Evolutionary conservation across 257 asterid genomes (phyloP), one percentile per base, ranked within the genome.

Genomic region (Przewalskia tangutica): DNA sequence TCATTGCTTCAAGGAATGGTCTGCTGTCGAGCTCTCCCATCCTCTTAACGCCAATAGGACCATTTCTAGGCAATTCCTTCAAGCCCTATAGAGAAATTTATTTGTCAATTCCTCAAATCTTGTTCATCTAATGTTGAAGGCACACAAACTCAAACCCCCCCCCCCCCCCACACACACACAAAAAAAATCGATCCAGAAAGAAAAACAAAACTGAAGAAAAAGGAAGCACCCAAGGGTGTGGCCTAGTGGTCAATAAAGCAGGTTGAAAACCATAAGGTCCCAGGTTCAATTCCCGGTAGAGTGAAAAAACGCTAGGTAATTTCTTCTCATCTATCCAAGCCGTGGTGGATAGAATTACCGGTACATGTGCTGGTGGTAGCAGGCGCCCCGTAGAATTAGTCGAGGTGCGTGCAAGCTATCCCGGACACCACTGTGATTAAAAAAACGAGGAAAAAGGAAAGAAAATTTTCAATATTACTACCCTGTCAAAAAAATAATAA

Each of bases 1-100:
- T 92, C 93, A 91, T 88, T 81, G 90, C 92, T 66, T 86, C 88
- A 13, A 73, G 87, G 81, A 92, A 92, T 18, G 93, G 93, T 80
- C 85, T 81, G 85, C 77, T 83, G 82, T 92, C 89, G 50, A 91
- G 93, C 86, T 92, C 97, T 73, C 97, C 97, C 97, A 91, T 91
- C 84, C 95, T 91, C 86, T 89, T 91, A 23, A 90, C 88, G 63
- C 93, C 90, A 81, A 92, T 83, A 82, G 84, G 88, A 84, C 83
- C 66, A 73, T 42, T 83, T 70, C 81, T 84, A 10, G 92, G 84
- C 84, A 87, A 27, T 1, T 89, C 95, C 79, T 86, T 86, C 89
- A 92, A 81, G 73, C 86, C 88, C 97, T 92, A 82, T 40, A 87
- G 81, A 84, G 83, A 82, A 86, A 88, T 54, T 76, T 60, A 76